These are phyloP conservation scores for Salvia splendens DNA, from an alignment of 257 asterid genomes.

Conservation along the genomic window DNA sequence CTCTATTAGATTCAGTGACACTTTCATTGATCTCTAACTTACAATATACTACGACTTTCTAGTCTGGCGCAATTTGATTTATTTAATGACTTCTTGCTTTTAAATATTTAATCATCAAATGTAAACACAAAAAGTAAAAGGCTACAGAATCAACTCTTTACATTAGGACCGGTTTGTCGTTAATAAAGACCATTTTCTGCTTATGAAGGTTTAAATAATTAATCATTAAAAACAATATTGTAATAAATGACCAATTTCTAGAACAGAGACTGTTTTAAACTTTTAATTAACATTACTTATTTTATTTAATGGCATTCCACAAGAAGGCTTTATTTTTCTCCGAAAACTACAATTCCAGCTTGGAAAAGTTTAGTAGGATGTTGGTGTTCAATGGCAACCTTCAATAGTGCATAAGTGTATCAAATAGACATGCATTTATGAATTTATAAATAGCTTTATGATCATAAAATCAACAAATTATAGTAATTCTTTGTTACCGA, in stretches of 20 bases:
- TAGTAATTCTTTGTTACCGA: too few species aligned
- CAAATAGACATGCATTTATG: not conserved
- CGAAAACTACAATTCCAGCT: not conserved
- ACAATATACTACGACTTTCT: not conserved
- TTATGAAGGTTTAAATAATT: not conserved
- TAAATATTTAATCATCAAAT: not conserved
- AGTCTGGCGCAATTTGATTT: not conserved
- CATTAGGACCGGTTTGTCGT: not conserved
- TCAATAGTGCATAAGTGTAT: not conserved
- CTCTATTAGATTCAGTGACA: not conserved
- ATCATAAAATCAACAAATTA: too few species aligned
- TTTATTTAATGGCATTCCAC: not conserved
- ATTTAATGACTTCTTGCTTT: constrained; percentile 4
- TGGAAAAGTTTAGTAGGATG: not conserved
- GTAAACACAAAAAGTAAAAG: constrained; percentile 24
- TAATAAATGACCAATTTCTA: not conserved
- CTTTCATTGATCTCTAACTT: not conserved
- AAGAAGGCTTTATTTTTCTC: not conserved
- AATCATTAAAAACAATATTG: not conserved
- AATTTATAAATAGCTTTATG: not conserved
- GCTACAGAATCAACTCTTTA: constrained; percentile 1
- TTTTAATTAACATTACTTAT: too few species aligned
- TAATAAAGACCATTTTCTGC: not conserved
- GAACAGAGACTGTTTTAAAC: not conserved
- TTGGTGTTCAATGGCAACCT: constrained; percentile 1